A percentile compares a stretch with the other conserved stretches of the same genome.
phyloP scores from a whole-genome alignment of 495 filamentous ascomycete genomes.

The Trichoderma asperelloides region DNA sequence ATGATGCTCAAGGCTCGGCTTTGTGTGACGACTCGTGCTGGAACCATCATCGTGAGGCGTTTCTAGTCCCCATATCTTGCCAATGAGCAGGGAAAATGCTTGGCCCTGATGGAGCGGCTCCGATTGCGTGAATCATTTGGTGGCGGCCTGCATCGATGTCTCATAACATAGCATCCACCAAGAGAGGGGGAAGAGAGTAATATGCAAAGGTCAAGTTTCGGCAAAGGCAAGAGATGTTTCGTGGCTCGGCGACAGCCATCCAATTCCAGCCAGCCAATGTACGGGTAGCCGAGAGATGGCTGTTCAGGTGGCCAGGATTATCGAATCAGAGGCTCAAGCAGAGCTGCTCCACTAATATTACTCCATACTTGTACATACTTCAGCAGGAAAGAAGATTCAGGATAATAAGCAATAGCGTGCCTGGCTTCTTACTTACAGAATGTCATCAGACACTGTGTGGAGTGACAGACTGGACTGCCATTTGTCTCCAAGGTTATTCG shows the following conservation, averaged over 20 bases:
- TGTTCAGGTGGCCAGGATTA: not conserved
- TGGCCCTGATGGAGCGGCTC: not conserved
- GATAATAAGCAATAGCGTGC: not conserved
- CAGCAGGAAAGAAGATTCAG: not conserved
- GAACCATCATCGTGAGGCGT: not conserved
- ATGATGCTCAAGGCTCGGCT: not conserved
- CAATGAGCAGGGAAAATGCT: not conserved
- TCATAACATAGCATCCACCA: not conserved
- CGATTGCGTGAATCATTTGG: constrained; percentile 2
- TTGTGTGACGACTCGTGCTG: not conserved
- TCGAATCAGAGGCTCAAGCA: not conserved
- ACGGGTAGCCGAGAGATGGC: not conserved
- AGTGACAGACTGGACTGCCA: not conserved
- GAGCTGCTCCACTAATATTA: not conserved
- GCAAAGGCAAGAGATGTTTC: not conserved
- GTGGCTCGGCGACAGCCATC: constrained; percentile 2
- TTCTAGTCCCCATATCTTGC: not conserved
- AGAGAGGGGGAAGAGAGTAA: not conserved
- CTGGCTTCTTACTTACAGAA: not conserved
- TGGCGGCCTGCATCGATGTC: not conserved
- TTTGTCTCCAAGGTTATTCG: not conserved
- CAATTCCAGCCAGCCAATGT: constrained; percentile 1
- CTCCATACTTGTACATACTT: not conserved
- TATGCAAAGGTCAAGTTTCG: not conserved
- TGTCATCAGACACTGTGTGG: not conserved